These are phyloP conservation scores for Austropuccinia psidii DNA, from an alignment of 1,284 basidiomycete species.

Conservation along the genomic window DNA sequence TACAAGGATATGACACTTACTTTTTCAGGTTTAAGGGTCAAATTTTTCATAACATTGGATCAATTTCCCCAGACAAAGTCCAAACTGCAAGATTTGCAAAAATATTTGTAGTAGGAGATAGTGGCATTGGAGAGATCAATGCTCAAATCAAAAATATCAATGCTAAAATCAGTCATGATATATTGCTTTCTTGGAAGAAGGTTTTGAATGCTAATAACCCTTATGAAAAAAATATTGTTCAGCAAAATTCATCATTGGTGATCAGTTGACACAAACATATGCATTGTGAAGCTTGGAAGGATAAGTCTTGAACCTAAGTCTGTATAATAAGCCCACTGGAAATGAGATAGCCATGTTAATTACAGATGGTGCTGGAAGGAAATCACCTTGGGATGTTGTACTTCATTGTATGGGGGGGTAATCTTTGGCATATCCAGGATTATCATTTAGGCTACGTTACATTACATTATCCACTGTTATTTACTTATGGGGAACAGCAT, in stretches of 20 bases:
- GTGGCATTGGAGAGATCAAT: background rate
- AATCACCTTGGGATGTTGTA: background rate
- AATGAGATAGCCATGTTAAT: background rate
- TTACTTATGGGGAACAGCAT: background rate
- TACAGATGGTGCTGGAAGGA: background rate
- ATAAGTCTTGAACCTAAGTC: too few relatives aligned
- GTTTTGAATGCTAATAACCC: conserved; percentile 8
- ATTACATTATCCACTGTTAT: conserved; percentile 3
- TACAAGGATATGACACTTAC: background rate
- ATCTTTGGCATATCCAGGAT: background rate
- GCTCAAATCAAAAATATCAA: background rate
- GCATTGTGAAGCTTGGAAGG: too few relatives aligned
- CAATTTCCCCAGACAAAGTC: background rate
- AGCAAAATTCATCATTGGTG: background rate
- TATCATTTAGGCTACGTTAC: background rate
- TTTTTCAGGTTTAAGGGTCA: background rate
- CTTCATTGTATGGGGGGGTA: background rate
- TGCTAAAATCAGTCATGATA: background rate
- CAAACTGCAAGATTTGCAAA: background rate
- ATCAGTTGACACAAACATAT: background rate
- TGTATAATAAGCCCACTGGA: background rate
- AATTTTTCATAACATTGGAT: background rate
- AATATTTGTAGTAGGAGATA: background rate
- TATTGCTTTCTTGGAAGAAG: background rate
- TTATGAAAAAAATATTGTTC: background rate